phyloP scores from a whole-genome alignment of 2,329 filamentous ascomycete species.

The Colletotrichum sansevieriae region DNA sequence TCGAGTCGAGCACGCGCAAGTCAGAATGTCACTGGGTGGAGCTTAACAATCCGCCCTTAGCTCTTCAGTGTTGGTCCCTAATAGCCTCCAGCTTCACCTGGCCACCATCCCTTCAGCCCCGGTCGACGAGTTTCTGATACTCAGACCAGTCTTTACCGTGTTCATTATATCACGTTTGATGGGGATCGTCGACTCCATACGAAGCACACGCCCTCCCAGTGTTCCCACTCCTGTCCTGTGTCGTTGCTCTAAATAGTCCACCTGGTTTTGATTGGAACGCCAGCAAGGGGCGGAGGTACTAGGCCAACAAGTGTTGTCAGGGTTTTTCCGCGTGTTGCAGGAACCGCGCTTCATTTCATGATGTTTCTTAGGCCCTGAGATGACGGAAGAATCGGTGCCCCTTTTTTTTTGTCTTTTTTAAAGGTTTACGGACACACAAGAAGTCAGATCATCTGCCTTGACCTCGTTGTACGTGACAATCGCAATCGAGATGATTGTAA shows the following conservation, averaged over 20 bases:
- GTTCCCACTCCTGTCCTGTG: neutral
- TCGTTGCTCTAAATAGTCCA: neutral
- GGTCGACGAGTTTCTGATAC: too few species aligned
- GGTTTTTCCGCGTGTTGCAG: too few species aligned
- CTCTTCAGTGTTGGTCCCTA: neutral
- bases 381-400: too few species aligned
- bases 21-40: neutral
- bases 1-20: neutral
- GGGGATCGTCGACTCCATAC: constrained; percentile 8
- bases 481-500: too few species aligned
- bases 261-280: neutral
- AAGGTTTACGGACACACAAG: too few species aligned
- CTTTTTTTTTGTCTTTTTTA: too few species aligned
- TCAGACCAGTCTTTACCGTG: constrained; percentile 1
- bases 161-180: constrained; percentile 23
- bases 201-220: neutral
- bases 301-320: too few species aligned
- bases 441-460: too few species aligned
- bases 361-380: too few species aligned
- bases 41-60: neutral
- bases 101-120: too few species aligned
- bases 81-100: neutral
- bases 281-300: neutral
- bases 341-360: too few species aligned
- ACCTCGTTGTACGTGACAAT: too few species aligned